Percentiles rank a stretch among this genome's conserved stretches.
Conservation (phyloP, 495 filamentous ascomycete genomes). For the Rostrohypoxylon terebratum region DNA sequence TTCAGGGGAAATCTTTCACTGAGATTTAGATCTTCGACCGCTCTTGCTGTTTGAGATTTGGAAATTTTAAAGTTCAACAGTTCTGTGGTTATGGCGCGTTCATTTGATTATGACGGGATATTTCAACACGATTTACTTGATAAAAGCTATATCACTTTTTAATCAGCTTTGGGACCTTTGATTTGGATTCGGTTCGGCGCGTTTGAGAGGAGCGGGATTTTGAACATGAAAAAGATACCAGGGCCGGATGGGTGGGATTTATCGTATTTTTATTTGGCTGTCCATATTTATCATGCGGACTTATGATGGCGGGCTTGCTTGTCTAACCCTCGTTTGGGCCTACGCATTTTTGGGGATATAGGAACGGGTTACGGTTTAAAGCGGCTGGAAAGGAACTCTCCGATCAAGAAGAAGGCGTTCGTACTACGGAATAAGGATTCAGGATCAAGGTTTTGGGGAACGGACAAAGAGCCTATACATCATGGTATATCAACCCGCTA, state of each 20-base stretch:
- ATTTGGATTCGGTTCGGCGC: neutral
- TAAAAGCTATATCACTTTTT: neutral
- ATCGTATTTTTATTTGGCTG: neutral
- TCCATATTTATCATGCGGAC: neutral
- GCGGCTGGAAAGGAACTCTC: neutral
- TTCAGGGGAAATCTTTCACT: constrained; percentile 17
- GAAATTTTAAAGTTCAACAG: neutral
- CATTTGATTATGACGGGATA: neutral
- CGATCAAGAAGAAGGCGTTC: neutral
- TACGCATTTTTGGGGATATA: neutral
- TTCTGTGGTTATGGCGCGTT: neutral
- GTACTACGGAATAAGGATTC: neutral
- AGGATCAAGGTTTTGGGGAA: neutral
- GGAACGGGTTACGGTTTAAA: neutral
- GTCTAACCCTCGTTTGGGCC: neutral
- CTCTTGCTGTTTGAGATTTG: neutral
- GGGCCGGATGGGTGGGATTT: constrained; percentile 1
- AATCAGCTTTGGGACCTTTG: neutral
- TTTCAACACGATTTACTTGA: constrained; percentile 4
- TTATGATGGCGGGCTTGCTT: neutral
- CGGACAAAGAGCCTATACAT: neutral
- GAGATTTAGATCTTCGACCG: constrained; percentile 24
- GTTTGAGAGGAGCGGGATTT: neutral
- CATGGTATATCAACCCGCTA: neutral
- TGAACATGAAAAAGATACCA: constrained; percentile 6